phyloP scores from a whole-genome alignment of 768 basidiomycete genomes.

The Trametes elegans region DNA sequence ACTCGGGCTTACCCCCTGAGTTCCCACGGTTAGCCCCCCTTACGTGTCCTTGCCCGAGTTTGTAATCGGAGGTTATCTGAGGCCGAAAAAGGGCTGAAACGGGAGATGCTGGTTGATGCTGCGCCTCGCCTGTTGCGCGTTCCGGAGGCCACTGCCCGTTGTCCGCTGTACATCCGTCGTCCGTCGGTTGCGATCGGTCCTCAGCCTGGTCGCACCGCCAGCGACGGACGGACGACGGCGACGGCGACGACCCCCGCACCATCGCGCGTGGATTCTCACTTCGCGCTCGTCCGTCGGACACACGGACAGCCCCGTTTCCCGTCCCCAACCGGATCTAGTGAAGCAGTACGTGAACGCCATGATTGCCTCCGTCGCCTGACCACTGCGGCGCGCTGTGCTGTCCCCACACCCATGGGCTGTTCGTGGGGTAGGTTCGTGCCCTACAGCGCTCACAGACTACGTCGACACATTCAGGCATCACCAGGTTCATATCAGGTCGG shows the following conservation, averaged over 20 bases:
- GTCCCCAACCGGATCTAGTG: slow-evolving; percentile 6
- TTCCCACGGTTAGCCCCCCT: slow-evolving; percentile 10
- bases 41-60: not conserved
- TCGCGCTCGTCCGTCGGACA: not conserved
- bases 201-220: not conserved
- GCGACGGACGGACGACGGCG: not conserved
- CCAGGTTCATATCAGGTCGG: not conserved
- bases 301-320: not conserved
- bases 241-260: not conserved
- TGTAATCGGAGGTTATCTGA: not conserved
- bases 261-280: not conserved
- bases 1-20: not conserved
- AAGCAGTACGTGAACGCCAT: slow-evolving; percentile 5
- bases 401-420: not conserved
- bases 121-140: not conserved
- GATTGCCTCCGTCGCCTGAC: slow-evolving; percentile 12
- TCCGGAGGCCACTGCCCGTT: not conserved
- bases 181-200: slow-evolving; percentile 9
- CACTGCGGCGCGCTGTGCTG: no score
- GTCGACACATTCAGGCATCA: not conserved
- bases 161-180: not conserved
- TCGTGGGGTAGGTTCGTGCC: slow-evolving; percentile 12
- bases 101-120: not conserved
- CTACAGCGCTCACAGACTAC: not conserved
- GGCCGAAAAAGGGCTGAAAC: not conserved